Evolutionary conservation across 352 stramenopile species (phyloP).

Genomic region (Globisporangium echinulatum): DNA sequence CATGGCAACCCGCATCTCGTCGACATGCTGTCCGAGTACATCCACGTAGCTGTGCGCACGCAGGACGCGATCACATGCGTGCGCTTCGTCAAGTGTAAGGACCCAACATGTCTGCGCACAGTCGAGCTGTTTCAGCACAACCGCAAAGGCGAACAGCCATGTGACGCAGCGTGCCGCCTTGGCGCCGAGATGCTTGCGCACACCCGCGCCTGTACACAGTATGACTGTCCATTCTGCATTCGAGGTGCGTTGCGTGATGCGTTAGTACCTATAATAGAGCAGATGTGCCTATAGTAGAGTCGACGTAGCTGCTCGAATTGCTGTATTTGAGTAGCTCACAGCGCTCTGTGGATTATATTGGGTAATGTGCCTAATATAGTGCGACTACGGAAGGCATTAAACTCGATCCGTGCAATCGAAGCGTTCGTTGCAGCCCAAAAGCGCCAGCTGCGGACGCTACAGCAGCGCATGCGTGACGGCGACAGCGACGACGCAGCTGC

Average conservation of each 20-base stretch:
- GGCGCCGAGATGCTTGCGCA: constrained; percentile 23
- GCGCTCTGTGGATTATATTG: neutral
- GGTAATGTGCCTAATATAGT: constrained; percentile 5
- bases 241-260: constrained; percentile 16
- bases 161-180: constrained; percentile 16
- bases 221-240: constrained; percentile 27
- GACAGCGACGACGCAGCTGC: constrained; percentile 5
- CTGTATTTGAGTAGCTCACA: constrained; percentile 1
- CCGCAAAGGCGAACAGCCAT: constrained; percentile 11
- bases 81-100: constrained; percentile 20
- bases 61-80: constrained; percentile 26
- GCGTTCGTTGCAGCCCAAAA: constrained; percentile 15
- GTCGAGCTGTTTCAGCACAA: constrained; percentile 19
- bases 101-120: constrained; percentile 12
- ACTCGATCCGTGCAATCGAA: constrained; percentile 13
- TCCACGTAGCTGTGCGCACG: constrained; percentile 20
- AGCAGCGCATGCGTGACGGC: constrained; percentile 3
- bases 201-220: constrained; percentile 15
- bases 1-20: constrained; percentile 18
- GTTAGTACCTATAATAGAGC: neutral
- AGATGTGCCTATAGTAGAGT: neutral
- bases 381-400: constrained; percentile 9
- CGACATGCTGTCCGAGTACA: constrained; percentile 30
- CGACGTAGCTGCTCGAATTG: neutral
- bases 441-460: constrained; percentile 11